Evolutionary conservation across 192 early-diverging fungal species (phyloP).

Genomic region (Dimargaris xerosporica): DNA sequence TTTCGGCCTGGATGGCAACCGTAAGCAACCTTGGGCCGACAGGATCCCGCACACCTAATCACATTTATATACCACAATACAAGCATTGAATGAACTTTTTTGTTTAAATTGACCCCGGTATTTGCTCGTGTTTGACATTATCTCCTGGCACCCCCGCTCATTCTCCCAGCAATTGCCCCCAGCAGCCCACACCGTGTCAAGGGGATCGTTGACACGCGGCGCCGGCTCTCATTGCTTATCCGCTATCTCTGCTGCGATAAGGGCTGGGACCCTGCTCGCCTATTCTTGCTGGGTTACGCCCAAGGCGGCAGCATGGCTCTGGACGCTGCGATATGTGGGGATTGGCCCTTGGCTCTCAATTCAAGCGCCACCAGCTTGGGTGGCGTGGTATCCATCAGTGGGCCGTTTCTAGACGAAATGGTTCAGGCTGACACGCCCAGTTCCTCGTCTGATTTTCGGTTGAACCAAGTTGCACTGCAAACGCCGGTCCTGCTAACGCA

Average conservation of each 20-base stretch:
- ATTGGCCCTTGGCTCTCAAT: no score
- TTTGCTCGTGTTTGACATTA: no score
- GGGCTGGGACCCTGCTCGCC: conserved; percentile 23
- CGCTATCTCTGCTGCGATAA: conserved; percentile 23
- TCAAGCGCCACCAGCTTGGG: conserved; percentile 19
- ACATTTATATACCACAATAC: no score
- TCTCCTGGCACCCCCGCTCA: no score
- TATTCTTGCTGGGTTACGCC: conserved; percentile 59
- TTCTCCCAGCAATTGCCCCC: conserved; percentile 15
- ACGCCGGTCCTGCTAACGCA: neutral
- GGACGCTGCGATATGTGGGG: conserved; percentile 41
- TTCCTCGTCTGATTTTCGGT: neutral
- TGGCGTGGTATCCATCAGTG: conserved; percentile 44
- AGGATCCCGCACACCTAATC: no score
- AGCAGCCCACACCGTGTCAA: conserved; percentile 22
- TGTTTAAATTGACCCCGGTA: no score
- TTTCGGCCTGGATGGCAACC: conserved; percentile 31
- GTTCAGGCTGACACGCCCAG: neutral
- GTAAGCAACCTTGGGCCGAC: no score
- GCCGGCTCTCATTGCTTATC: conserved; percentile 27
- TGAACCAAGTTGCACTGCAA: neutral
- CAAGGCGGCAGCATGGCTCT: conserved; percentile 54
- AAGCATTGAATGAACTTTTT: no score
- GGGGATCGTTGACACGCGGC: conserved; percentile 30
- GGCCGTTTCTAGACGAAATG: conserved; percentile 31